Base-by-base conservation (phyloP, 352 stramenopile genomes). In the Hyaloperonospora arabidopsidis region DNA sequence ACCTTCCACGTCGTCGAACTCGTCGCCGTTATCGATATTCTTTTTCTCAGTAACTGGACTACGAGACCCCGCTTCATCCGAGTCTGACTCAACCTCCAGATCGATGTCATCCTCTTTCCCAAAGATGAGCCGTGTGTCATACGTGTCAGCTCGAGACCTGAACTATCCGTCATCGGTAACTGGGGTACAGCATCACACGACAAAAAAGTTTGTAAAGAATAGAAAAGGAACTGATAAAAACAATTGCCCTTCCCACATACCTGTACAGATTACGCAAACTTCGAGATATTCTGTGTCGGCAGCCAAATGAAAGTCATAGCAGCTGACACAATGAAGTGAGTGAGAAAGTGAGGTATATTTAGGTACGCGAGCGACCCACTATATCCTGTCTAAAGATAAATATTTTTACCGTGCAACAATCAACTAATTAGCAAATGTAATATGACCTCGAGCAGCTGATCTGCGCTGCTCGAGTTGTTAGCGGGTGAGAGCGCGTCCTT, bases 261-360 rank as follows among this genome's bases (percentile, higher is more conserved):
- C 75, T 87, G 82, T 67, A 88, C 89, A 11, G 84, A 92, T 56
- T 86, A 91, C 22, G 84, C 84, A 65, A 88, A 87, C 59, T 92
- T 79, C 15, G 84, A 92, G 48, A 75, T 89, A 58, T 84, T 89
- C 52, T 86, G 68, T 0, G 83, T 93, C 3, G 87, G 87, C 11
- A 84, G 77, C 87, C 87, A 96, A 52, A 96, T 95, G 51, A 91
- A 69, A 52, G 84, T 89, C 77, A 96, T 94, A 1, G 87, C 81
- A 11, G 79, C 68, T 49, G 87, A 89, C 14, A 96, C 84, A 1
- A 70, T 90, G 50, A 96, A 96, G 65, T n/a, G n/a, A n/a, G n/a
- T n/a, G n/a, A n/a, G n/a, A n/a, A n/a, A n/a, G n/a, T 96, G n/a
- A n/a, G n/a, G n/a, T n/a, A n/a, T n/a, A n/a, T n/a, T n/a, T n/a